These are phyloP conservation scores for Nicotiana tomentosiformis DNA, from an alignment of 257 asterid genomes.

Conservation along the genomic window DNA sequence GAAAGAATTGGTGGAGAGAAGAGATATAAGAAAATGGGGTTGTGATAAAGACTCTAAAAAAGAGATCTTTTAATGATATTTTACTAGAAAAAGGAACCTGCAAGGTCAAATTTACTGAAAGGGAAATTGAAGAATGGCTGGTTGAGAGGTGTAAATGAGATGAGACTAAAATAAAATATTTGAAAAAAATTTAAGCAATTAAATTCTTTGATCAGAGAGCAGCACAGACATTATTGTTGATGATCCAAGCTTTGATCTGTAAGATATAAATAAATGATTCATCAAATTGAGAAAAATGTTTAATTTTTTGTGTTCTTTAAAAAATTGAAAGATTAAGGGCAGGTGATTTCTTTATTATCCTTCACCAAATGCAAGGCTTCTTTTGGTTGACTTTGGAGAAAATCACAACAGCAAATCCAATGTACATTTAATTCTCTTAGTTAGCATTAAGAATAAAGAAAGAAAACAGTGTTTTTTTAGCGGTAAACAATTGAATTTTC, in stretches of 20 bases:
- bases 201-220: conserved; percentile 16
- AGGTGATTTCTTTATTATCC: conserved; percentile 19
- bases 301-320: background rate
- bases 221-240: conserved; percentile 30
- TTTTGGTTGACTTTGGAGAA: conserved; percentile 50
- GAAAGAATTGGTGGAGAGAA: background rate
- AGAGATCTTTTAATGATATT: conserved; percentile 17
- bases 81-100: conserved; percentile 37
- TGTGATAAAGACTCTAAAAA: conserved; percentile 13
- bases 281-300: background rate
- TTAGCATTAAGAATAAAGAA: conserved; percentile 12
- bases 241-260: conserved; percentile 15
- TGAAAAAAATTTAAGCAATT: conserved; percentile 9
- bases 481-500: conserved; percentile 16
- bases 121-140: conserved; percentile 6
- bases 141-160: conserved; percentile 38
- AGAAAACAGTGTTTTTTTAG: conserved; percentile 2
- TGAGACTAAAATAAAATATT: conserved; percentile 33
- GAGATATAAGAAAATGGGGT: conserved; percentile 24
- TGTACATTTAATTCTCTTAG: conserved; percentile 46
- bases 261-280: conserved; percentile 5
- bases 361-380: conserved; percentile 33
- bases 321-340: background rate
- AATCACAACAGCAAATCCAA: conserved; percentile 44
- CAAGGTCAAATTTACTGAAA: conserved; percentile 45